A percentile compares a stretch with the other conserved stretches of the same genome.
phyloP scores from a whole-genome alignment of 2,329 filamentous ascomycete species.

The Lecanosticta acicola region DNA sequence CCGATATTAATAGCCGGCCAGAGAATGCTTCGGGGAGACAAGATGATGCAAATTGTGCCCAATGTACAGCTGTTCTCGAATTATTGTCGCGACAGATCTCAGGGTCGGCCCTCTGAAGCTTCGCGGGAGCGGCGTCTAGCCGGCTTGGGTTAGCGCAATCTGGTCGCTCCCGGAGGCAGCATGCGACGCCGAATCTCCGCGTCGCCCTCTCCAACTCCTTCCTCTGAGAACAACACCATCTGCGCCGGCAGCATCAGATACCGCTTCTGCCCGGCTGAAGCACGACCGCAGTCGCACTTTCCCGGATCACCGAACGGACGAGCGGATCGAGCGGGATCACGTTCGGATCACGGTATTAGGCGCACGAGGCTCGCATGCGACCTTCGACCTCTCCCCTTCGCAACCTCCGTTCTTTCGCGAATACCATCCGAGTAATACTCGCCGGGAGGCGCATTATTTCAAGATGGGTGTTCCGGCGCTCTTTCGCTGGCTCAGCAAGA shows the following conservation, averaged over 20 bases:
- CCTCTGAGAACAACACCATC: neutral
- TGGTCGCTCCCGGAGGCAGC: neutral
- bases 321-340: no score
- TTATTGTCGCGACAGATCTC: neutral
- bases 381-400: neutral
- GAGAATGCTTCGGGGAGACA: no score
- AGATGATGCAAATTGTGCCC: no score
- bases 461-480: constrained; percentile 90
- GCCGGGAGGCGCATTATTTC: constrained; percentile 10
- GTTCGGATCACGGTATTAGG: no score
- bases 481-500: constrained; percentile 93
- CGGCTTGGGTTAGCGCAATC: no score
- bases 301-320: neutral
- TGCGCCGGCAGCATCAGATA: constrained; percentile 1
- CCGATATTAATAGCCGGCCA: no score
- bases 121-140: no score
- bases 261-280: neutral
- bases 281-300: neutral
- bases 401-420: neutral
- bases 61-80: neutral
- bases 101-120: no score
- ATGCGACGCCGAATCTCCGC: no score
- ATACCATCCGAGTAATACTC: neutral
- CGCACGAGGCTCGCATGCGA: neutral
- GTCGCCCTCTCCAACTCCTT: neutral